phyloP scores from a whole-genome alignment of 2,329 filamentous ascomycete species.

The Penicillium sp. region DNA sequence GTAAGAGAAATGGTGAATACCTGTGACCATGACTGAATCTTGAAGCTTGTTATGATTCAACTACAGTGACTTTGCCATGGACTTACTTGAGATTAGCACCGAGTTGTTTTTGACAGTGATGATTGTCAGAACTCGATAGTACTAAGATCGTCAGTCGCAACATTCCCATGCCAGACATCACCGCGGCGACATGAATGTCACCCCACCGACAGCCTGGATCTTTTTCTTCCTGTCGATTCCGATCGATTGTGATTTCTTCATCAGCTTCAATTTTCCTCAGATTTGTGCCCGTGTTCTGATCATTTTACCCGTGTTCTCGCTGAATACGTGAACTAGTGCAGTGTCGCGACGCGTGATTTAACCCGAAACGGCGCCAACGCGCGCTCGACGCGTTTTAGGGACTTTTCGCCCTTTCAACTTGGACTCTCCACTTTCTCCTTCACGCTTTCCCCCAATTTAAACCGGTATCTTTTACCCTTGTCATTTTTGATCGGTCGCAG shows the following conservation, averaged over 20 bases:
- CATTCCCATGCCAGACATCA: conserved; percentile 23
- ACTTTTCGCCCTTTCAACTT: conserved; percentile 4
- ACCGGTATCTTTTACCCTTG: conserved; percentile 21
- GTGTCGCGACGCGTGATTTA: conserved; percentile 10
- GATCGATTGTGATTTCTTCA: too few species aligned
- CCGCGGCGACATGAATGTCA: conserved; percentile 17
- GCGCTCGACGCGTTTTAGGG: conserved; percentile 13
- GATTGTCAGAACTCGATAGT: not conserved
- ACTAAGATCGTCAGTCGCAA: not conserved
- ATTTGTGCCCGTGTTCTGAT: too few species aligned
- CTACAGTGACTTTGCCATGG: too few species aligned
- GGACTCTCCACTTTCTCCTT: not conserved
- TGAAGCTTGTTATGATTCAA: too few species aligned
- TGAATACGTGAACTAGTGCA: not conserved
- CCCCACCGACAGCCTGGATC: not conserved
- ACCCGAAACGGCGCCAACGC: conserved; percentile 14
- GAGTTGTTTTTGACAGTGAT: too few species aligned
- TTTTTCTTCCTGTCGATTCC: not conserved
- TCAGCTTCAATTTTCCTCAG: too few species aligned
- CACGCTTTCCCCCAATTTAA: not conserved
- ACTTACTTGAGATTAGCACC: too few species aligned
- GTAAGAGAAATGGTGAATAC: too few species aligned
- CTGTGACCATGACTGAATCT: too few species aligned
- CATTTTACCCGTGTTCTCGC: too few species aligned
- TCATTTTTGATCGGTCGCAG: conserved; percentile 9